Evolutionary conservation across 2,329 filamentous ascomycete species (phyloP).

Genomic region (Fusarium sp.): DNA sequence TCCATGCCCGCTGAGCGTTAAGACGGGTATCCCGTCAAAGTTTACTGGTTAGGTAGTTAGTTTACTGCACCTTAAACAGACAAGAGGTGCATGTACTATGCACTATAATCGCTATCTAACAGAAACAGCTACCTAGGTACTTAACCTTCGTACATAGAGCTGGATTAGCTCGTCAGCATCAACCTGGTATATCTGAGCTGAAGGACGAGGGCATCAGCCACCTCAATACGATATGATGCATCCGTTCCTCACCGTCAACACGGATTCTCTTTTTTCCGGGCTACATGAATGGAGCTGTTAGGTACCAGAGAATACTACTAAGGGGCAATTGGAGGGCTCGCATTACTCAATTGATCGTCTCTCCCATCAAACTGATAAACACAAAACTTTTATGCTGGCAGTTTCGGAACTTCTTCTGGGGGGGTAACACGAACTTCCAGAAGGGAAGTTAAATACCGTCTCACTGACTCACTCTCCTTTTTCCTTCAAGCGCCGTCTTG

Average conservation of each 20-base stretch:
- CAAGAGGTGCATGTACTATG: neutral
- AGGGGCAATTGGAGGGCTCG: slow-evolving; percentile 25
- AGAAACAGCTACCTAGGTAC: slow-evolving; percentile 8
- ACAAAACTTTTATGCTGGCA: slow-evolving; percentile 5
- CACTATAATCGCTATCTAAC: neutral
- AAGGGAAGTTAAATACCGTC: slow-evolving; percentile 24
- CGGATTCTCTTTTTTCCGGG: slow-evolving; percentile 21
- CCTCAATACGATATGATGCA: neutral
- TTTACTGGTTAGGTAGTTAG: slow-evolving; percentile 9
- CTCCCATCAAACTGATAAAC: slow-evolving; percentile 1
- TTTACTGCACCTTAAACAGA: slow-evolving; percentile 13
- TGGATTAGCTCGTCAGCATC: slow-evolving; percentile 28
- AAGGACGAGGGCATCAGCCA: slow-evolving; percentile 27
- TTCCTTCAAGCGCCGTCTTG: slow-evolving; percentile 13
- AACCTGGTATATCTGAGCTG: slow-evolving; percentile 16
- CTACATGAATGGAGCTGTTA: slow-evolving; percentile 18
- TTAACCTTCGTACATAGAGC: neutral
- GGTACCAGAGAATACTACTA: slow-evolving; percentile 32
- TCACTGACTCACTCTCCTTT: slow-evolving; percentile 10
- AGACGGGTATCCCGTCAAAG: slow-evolving; percentile 24
- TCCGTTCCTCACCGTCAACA: slow-evolving; percentile 28
- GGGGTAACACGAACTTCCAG: slow-evolving; percentile 20
- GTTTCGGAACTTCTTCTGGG: slow-evolving; percentile 23
- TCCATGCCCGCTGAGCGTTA: slow-evolving; percentile 16
- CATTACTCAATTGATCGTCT: slow-evolving; percentile 3